These are phyloP conservation scores for Neocatenulostroma microsporum DNA, from an alignment of 2,329 filamentous ascomycete genomes.

Conservation along the genomic window DNA sequence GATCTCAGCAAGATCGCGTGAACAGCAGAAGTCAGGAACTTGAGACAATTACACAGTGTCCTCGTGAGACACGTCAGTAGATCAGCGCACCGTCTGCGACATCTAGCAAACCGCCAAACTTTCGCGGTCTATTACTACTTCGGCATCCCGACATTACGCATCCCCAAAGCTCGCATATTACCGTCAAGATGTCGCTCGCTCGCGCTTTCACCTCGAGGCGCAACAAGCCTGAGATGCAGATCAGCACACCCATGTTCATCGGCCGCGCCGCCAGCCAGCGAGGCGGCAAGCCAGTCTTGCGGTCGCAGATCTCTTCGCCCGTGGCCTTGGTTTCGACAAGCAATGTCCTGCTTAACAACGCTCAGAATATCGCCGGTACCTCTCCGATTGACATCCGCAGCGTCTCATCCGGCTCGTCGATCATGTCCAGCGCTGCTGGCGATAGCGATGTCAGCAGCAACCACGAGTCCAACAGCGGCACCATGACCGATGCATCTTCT, in stretches of 20 bases:
- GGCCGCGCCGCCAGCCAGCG: constrained; percentile 42
- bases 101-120: neutral
- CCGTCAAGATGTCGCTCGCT: constrained; percentile 48
- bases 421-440: constrained; percentile 53
- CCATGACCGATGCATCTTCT: constrained; percentile 59
- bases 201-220: constrained; percentile 67
- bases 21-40: neutral
- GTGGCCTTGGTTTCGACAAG: constrained; percentile 86
- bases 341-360: constrained; percentile 92
- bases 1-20: constrained; percentile 1
- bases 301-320: constrained; percentile 76
- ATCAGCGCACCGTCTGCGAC: neutral
- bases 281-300: constrained; percentile 42
- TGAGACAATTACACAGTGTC: constrained; percentile 3
- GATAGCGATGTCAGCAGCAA: constrained; percentile 57
- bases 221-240: constrained; percentile 45
- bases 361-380: constrained; percentile 60
- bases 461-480: constrained; percentile 56
- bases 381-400: constrained; percentile 19
- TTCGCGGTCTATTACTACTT: neutral
- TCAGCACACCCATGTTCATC: constrained; percentile 24
- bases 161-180: neutral
- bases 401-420: constrained; percentile 19
- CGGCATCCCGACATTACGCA: neutral
- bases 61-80: constrained; percentile 1